phyloP scores from a whole-genome alignment of 495 filamentous ascomycete species.

The Talaromyces proteolyticus region DNA sequence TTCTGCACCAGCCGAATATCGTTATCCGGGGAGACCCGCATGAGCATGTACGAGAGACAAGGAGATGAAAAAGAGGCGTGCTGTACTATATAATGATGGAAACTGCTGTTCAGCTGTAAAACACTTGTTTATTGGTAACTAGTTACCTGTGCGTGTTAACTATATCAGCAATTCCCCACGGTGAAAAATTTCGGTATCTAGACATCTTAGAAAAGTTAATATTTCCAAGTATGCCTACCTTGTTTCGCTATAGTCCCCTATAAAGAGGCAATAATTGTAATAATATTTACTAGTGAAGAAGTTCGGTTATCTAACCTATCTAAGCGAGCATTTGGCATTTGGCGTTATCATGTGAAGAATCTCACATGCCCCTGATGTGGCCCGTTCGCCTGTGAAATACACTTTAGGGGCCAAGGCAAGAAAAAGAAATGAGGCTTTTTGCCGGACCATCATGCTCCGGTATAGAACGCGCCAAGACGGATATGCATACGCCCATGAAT shows the following conservation, averaged over 20 bases:
- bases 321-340: neutral
- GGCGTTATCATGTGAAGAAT: neutral
- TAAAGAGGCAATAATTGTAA: neutral
- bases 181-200: neutral
- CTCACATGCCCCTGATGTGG: neutral
- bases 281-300: neutral
- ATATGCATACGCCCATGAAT: neutral
- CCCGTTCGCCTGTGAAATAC: slow-evolving; percentile 1
- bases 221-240: neutral
- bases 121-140: neutral
- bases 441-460: slow-evolving; percentile 2
- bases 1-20: neutral
- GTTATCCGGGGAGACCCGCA: neutral
- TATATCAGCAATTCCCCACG: neutral
- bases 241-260: neutral
- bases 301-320: neutral
- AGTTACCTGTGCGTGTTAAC: neutral
- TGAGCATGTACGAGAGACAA: neutral
- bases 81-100: neutral
- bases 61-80: neutral
- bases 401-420: too few species aligned
- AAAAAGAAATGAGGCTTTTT: neutral
- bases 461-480: neutral
- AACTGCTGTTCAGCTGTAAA: neutral
- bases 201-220: neutral